Percentiles rank a stretch among this genome's conserved stretches.
Evolutionary conservation across 257 asterid species (phyloP).

Genomic region (Lantana camara): DNA sequence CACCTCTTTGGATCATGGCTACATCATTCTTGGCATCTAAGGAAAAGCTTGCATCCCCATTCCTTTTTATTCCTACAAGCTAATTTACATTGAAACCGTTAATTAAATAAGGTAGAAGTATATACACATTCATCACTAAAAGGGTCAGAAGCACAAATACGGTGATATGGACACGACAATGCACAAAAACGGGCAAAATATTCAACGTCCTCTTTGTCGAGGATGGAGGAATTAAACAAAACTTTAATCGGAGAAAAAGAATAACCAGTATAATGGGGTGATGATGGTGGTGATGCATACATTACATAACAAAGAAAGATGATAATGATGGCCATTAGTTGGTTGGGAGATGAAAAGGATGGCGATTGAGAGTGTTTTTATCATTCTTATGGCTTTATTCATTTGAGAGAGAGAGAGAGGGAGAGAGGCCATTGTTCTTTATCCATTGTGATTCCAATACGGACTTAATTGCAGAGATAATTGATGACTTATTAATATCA

Average conservation of each 20-base stretch:
- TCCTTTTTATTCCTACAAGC: constrained; percentile 80
- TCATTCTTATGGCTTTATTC: too few relatives aligned
- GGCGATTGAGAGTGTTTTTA: constrained; percentile 22
- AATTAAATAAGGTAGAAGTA: too few relatives aligned
- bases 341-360: constrained; percentile 24
- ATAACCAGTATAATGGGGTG: background rate
- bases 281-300: constrained; percentile 6
- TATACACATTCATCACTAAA: too few relatives aligned
- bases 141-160: too few relatives aligned
- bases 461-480: background rate
- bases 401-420: too few relatives aligned
- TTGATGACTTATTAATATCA: constrained; percentile 1
- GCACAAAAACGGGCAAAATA: too few relatives aligned
- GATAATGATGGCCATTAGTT: constrained; percentile 21
- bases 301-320: constrained; percentile 12
- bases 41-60: constrained; percentile 63
- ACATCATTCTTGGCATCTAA: constrained; percentile 52
- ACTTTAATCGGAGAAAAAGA: background rate
- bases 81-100: constrained; percentile 28
- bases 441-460: background rate
- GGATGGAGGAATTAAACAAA: background rate
- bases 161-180: too few relatives aligned
- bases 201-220: too few relatives aligned
- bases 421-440: background rate
- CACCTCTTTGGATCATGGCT: constrained; percentile 50